A percentile compares a stretch with the other conserved stretches of the same genome.
These are phyloP conservation scores for Beta vulgaris DNA, from an alignment of 148 eudicot species.

Conservation along the genomic window DNA sequence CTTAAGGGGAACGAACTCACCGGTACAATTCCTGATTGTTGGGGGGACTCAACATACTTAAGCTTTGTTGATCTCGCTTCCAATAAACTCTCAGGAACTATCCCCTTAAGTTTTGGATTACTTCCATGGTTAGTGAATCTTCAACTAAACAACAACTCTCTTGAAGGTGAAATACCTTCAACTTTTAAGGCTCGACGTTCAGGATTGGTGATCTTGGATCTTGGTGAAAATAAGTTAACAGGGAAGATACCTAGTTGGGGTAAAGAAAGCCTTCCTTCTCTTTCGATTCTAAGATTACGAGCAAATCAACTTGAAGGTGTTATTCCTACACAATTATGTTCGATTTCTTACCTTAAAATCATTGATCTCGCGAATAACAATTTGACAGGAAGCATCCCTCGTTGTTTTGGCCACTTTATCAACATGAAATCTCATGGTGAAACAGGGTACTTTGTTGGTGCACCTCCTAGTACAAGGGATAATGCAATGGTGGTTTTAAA, in stretches of 20 bases:
- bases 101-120: slow-evolving; percentile 29
- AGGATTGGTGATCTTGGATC: slow-evolving; percentile 25
- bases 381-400: slow-evolving; percentile 38
- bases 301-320: slow-evolving; percentile 31
- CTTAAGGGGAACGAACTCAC: slow-evolving; percentile 22
- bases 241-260: slow-evolving; percentile 32
- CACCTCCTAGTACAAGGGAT: neutral
- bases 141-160: slow-evolving; percentile 30
- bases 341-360: slow-evolving; percentile 24
- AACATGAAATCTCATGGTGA: slow-evolving; percentile 9
- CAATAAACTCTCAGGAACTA: slow-evolving; percentile 35
- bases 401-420: slow-evolving; percentile 31
- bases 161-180: slow-evolving; percentile 35
- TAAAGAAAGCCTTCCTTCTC: neutral
- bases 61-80: slow-evolving; percentile 26
- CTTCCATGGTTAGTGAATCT: slow-evolving; percentile 1
- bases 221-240: slow-evolving; percentile 37
- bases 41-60: neutral
- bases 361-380: slow-evolving; percentile 40
- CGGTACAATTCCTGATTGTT: slow-evolving; percentile 33
- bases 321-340: slow-evolving; percentile 39
- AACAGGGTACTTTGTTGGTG: no score
- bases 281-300: slow-evolving; percentile 25
- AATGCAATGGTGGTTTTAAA: slow-evolving; percentile 4
- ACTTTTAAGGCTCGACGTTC: slow-evolving; percentile 8